phyloP scores from a whole-genome alignment of 2,329 filamentous ascomycete genomes.

The Cladosporium sp. region DNA sequence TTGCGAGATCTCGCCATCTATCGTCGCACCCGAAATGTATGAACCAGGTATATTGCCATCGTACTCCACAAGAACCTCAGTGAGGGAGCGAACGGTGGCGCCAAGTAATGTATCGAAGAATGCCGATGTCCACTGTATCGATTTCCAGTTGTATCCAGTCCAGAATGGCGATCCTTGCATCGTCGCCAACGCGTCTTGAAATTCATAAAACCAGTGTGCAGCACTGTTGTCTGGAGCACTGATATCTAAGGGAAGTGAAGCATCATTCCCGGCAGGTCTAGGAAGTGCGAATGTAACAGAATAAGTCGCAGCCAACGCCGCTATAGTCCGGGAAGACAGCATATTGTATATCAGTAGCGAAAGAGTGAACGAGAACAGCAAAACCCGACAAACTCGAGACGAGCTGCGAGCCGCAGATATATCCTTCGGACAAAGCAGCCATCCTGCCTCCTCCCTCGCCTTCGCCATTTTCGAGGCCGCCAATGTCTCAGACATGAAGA shows the following conservation, averaged over 20 bases:
- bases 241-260: not conserved
- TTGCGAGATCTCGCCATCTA: constrained; percentile 28
- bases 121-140: constrained; percentile 35
- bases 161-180: constrained; percentile 33
- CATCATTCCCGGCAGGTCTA: not conserved
- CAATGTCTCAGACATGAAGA: constrained; percentile 16
- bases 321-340: constrained; percentile 5
- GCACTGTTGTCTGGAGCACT: constrained; percentile 2
- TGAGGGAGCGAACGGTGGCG: constrained; percentile 27
- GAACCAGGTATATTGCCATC: constrained; percentile 20
- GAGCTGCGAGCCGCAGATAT: not conserved
- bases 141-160: constrained; percentile 34
- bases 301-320: not conserved
- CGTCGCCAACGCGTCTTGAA: constrained; percentile 29
- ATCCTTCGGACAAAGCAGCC: not conserved
- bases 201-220: constrained; percentile 30
- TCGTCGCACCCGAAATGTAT: constrained; percentile 19
- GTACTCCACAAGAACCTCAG: constrained; percentile 22
- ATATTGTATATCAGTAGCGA: constrained; percentile 13
- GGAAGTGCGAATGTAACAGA: constrained; percentile 12
- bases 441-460: constrained; percentile 14
- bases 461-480: constrained; percentile 1
- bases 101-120: constrained; percentile 31
- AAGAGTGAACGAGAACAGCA: not conserved
- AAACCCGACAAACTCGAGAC: not conserved